Conservation (phyloP, 2,329 filamentous ascomycete genomes). For the Fulvia fulva region DNA sequence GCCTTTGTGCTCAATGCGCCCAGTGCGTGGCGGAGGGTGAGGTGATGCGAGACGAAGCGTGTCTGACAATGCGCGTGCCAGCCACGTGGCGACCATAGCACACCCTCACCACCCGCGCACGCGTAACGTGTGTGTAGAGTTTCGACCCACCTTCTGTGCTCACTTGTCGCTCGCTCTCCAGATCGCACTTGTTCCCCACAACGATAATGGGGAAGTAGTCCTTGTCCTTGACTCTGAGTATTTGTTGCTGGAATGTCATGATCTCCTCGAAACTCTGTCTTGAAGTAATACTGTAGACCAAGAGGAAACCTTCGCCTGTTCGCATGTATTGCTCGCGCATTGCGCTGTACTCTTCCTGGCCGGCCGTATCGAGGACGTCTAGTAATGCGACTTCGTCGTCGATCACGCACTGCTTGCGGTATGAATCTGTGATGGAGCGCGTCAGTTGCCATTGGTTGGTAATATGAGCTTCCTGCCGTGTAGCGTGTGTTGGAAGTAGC, state of each 20-base stretch:
- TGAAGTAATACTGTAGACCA: slow-evolving; percentile 97
- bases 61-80: slow-evolving; percentile 17
- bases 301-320: slow-evolving; percentile 93
- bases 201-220: slow-evolving; percentile 99
- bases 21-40: slow-evolving; percentile 1
- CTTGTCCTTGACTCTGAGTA: slow-evolving; percentile 97
- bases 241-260: slow-evolving; percentile 97
- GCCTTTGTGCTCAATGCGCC: slow-evolving; percentile 3
- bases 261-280: slow-evolving; percentile 98
- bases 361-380: slow-evolving; percentile 96
- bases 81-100: slow-evolving; percentile 15
- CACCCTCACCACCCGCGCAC: neutral
- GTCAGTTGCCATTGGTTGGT: slow-evolving; percentile 7
- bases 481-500: slow-evolving; percentile 1
- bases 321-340: slow-evolving; percentile 99
- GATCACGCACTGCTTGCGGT: slow-evolving; percentile 99
- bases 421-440: slow-evolving; percentile 69
- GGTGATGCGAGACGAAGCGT: slow-evolving; percentile 4
- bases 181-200: slow-evolving; percentile 98
- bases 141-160: slow-evolving; percentile 74
- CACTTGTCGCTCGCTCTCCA: slow-evolving; percentile 87
- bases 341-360: slow-evolving; percentile 97
- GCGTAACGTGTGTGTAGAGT: slow-evolving; percentile 1
- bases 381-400: slow-evolving; percentile 97
- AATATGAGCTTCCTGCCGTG: neutral